Evolutionary conservation across 192 early-diverging fungal genomes (phyloP).

Genomic region (Jimgerdemannia lactiflua): DNA sequence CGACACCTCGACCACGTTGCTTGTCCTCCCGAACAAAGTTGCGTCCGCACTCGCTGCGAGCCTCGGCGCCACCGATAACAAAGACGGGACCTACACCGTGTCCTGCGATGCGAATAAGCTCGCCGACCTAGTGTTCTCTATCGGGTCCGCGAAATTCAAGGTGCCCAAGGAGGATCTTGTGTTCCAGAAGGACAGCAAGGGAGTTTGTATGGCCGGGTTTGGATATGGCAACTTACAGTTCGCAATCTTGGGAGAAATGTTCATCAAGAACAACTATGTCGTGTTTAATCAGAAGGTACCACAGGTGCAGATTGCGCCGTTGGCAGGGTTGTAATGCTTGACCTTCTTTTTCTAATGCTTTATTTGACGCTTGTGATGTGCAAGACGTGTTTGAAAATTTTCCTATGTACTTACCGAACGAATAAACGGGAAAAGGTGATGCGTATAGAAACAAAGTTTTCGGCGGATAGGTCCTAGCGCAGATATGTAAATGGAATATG

Average conservation of each 20-base stretch:
- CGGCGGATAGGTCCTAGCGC: no score
- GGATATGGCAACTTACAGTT: conserved; percentile 20
- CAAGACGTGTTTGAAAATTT: no score
- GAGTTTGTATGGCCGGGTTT: conserved; percentile 34
- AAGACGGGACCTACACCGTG: conserved; percentile 21
- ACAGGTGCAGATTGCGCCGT: no score
- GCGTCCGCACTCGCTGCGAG: conserved; percentile 16
- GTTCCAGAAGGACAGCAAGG: conserved; percentile 14
- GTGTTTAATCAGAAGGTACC: no score
- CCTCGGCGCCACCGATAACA: conserved; percentile 16
- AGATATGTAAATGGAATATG: no score
- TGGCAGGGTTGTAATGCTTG: no score
- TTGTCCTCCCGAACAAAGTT: conserved; percentile 24
- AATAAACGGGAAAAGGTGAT: no score
- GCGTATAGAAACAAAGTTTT: no score
- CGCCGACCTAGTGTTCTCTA: conserved; percentile 26
- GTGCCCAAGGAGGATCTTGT: conserved; percentile 36
- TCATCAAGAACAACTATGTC: conserved; percentile 32
- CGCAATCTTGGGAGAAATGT: conserved; percentile 43
- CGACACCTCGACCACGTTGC: conserved; percentile 40
- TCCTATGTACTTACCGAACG: no score
- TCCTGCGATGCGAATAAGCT: conserved; percentile 17
- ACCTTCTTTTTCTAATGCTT: no score
- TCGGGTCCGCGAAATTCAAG: conserved; percentile 29
- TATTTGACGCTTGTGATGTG: no score